Percentiles rank a stretch among this genome's conserved stretches.
These are phyloP conservation scores for Mesotaenium endlicherianum DNA, from an alignment of 139 green algal species.

Conservation along the genomic window DNA sequence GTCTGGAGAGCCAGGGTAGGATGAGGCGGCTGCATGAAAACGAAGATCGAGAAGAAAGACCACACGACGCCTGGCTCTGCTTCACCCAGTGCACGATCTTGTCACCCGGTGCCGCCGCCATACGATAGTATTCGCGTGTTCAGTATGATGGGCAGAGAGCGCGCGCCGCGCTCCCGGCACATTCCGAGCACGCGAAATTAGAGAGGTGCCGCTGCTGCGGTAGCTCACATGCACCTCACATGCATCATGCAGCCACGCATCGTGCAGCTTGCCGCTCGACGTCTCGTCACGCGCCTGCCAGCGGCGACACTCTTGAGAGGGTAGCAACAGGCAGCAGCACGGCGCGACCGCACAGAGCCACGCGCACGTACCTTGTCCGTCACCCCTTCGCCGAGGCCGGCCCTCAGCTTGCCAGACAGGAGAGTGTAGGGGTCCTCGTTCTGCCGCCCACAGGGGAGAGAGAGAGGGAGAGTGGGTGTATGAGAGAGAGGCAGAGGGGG, in stretches of 20 bases:
- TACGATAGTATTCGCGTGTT: too few relatives aligned
- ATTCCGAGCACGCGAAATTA: neutral
- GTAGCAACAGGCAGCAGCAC: neutral
- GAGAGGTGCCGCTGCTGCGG: neutral
- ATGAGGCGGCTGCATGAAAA: too few relatives aligned
- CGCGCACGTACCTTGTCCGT: constrained; percentile 7
- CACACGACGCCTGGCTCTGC: too few relatives aligned
- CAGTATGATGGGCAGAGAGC: too few relatives aligned
- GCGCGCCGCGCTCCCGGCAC: too few relatives aligned
- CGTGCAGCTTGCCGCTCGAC: neutral
- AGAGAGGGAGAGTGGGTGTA: neutral
- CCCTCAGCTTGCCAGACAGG: constrained; percentile 24
- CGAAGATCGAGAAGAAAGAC: too few relatives aligned
- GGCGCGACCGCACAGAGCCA: neutral
- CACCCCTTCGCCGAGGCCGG: neutral
- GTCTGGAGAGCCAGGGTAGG: too few relatives aligned
- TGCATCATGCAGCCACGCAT: neutral
- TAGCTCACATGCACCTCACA: neutral
- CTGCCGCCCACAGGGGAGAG: neutral
- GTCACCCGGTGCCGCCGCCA: too few relatives aligned
- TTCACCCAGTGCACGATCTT: too few relatives aligned
- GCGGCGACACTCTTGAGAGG: neutral
- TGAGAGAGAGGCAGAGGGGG: neutral
- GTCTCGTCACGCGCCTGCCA: neutral
- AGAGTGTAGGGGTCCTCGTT: constrained; percentile 28